These are phyloP conservation scores for Mucor piriformis DNA, from an alignment of 371 early-diverging fungal species.

Conservation along the genomic window DNA sequence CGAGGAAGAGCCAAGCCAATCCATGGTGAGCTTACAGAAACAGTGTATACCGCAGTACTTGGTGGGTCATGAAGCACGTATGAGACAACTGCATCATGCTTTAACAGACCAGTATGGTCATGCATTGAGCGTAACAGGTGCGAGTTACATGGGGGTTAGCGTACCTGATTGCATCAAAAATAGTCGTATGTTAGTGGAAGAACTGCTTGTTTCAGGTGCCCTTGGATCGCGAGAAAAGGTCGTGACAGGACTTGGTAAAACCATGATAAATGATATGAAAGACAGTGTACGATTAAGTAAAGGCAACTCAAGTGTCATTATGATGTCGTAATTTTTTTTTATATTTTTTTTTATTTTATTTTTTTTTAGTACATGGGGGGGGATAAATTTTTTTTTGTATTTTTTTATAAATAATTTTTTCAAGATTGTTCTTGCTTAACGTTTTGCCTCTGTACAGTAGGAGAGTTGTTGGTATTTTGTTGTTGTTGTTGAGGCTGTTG, in stretches of 20 bases:
- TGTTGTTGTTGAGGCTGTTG: slow-evolving; percentile 3
- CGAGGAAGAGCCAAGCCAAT: slow-evolving; percentile 50
- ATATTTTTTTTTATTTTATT: not conserved
- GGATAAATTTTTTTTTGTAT: not conserved
- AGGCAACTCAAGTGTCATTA: slow-evolving; percentile 41
- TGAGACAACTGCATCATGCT: slow-evolving; percentile 63
- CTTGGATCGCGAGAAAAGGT: slow-evolving; percentile 40
- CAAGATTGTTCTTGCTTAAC: slow-evolving; percentile 6
- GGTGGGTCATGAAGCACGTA: slow-evolving; percentile 76
- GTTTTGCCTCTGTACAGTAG: not conserved
- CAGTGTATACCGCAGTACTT: slow-evolving; percentile 92
- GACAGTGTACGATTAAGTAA: slow-evolving; percentile 43
- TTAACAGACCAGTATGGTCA: slow-evolving; percentile 48
- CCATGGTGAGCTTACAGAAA: slow-evolving; percentile 59
- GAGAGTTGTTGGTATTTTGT: not conserved
- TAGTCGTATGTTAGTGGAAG: slow-evolving; percentile 68
- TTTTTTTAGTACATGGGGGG: not conserved
- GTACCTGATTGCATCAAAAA: slow-evolving; percentile 87
- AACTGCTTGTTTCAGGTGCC: slow-evolving; percentile 45
- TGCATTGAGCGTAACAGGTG: slow-evolving; percentile 75
- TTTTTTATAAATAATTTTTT: too few species aligned
- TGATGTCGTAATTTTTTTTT: slow-evolving; percentile 29
- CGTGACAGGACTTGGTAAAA: slow-evolving; percentile 55
- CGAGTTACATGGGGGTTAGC: slow-evolving; percentile 84
- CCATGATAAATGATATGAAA: slow-evolving; percentile 25